Evolutionary conservation across 179 eudicot genomes (phyloP), one percentile per base, ranked within the genome.

Genomic region (Silene coronaria): DNA sequence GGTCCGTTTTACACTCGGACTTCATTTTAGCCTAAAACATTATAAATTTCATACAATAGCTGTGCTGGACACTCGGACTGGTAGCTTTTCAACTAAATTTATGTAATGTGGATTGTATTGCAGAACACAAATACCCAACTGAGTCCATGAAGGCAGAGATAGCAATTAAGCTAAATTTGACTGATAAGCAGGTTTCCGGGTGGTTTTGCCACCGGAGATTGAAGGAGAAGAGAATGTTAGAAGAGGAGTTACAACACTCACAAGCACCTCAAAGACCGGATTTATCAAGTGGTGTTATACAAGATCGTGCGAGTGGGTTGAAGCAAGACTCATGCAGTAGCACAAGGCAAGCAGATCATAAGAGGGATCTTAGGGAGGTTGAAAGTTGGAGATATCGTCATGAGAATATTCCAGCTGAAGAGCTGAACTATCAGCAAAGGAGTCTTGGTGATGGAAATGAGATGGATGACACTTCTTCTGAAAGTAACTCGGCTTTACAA

Each of bases 121-220:
- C 93, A 95, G 99, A 95, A 53, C 89, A 95, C 82, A 95, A 88
- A 70, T 91, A 95, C 78, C 99, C 99, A 48, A 77, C 93, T 10
- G 97, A 91, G 75, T 68, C 90, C 23, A 67, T 87, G 89, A 95
- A 90, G 85, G 68, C 81, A 46, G 83, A 86, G 70, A 83, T 93
- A 58, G 96, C 97, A 58, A 83, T 80, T 70, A 83, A 86, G 76
- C 45, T 91, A 76, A 90, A 89, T 36, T 80, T 95, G 80, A 83
- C 99, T n/a, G 97, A 93, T 70, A 95, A 91, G 82, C 99, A 95
- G 82, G 80, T 95, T 75, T 88, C 99, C 45, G 97, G 97, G 51
- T 95, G 99, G 99, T 89, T 95, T 84, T 95, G 99, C 86, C 99
- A 95, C 76, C 87, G 97, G 78, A 87, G 99, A 79, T 87, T 91